Base-by-base conservation (phyloP, 345 rosid genomes). In the Eucalyptus sp. region DNA sequence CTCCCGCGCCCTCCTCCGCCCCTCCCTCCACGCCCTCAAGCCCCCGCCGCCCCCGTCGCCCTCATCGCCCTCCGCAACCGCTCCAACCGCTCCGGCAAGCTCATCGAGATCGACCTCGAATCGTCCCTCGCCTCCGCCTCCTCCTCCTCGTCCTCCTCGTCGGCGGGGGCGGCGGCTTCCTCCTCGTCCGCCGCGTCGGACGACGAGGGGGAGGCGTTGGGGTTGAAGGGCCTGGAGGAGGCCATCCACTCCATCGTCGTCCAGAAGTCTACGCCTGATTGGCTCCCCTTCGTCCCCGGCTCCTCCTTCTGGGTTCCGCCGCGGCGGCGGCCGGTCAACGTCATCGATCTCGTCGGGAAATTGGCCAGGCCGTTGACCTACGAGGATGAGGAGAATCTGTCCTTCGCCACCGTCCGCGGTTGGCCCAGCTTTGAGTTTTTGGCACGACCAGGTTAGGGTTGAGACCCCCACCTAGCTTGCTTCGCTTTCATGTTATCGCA, bases 251-350 rank as follows among this genome's bases (percentile, higher is more conserved):
- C 87, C 41, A 41, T 92, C 46, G 76, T 90, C 76, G 91, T 93
- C 52, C 89, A 86, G 83, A 91, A 90, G 88, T 89, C 94, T 64
- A 89, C 95, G 25, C 94, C 95, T 33, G 93, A 93, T 87, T 94
- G 95, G 95, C 92, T 94, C 58, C 95, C 94, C 87, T 92, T 94
- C 89, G 83, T 90, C 60, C 94, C 94, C 15, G 95, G 92, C 27
- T 87, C 94, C 68, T 93, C 95, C 86, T 94, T 93, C 88, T 92
- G 94, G 93, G 95, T 94, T 76, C 94, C 95, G 50, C 92, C 90
- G 11, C 50, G 60, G 86, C 64, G 88, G 44, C 85, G 86, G 13
- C 52, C 87, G 41, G 86, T 87, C 68, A 71, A 86, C 85, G 88
- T 91, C 29, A 86, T 64, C 33, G 88, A 91, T 52, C 85, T 90